These are phyloP conservation scores for Nakaseomyces kungkrabaensis DNA, from an alignment of 1,139 yeast species.

Conservation along the genomic window DNA sequence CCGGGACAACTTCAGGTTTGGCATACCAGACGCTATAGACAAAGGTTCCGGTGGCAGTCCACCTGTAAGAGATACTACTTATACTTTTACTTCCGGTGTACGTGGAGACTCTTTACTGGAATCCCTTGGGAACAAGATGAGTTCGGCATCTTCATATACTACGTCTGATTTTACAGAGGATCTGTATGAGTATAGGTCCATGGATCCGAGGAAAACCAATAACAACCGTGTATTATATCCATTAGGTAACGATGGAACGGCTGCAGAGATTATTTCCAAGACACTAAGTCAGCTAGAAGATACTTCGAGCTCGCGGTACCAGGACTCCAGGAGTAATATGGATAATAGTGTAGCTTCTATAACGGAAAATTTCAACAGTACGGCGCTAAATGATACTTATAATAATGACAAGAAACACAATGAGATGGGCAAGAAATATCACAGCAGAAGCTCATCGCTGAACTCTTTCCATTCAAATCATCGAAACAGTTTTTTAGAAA, in stretches of 20 bases:
- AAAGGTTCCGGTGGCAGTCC: neutral
- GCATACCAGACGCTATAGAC: neutral
- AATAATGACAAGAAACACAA: neutral
- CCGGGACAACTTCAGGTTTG: neutral
- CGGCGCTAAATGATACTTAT: neutral
- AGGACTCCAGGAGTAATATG: neutral
- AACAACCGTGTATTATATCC: neutral
- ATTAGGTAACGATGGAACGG: neutral
- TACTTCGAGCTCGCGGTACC: neutral
- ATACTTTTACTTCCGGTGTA: neutral
- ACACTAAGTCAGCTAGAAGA: neutral
- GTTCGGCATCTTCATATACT: neutral
- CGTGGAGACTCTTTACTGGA: neutral
- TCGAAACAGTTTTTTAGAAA: neutral
- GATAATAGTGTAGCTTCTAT: neutral
- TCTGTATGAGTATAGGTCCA: conserved; percentile 1
- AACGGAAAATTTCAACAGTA: neutral
- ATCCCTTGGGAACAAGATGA: neutral
- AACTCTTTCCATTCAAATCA: neutral
- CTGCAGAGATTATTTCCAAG: neutral
- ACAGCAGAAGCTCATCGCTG: neutral
- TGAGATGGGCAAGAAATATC: neutral
- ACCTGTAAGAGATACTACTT: neutral
- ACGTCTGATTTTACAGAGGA: neutral
- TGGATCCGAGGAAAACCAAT: neutral